Evolutionary conservation across 2,329 filamentous ascomycete genomes (phyloP).

Genomic region (Aspergillus carbonarius): DNA sequence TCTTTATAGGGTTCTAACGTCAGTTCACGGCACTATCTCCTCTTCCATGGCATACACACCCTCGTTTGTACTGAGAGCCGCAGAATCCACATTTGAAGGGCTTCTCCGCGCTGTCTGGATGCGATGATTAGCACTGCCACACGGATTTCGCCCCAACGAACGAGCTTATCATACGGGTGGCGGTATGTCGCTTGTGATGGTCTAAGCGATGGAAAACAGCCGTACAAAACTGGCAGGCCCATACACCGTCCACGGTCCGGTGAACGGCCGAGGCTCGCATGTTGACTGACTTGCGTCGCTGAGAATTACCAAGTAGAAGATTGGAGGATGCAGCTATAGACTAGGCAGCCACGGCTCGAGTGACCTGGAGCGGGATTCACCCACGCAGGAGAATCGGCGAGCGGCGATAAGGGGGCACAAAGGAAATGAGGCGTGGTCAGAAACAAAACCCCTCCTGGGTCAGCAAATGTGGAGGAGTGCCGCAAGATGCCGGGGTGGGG

Average conservation of each 20-base stretch:
- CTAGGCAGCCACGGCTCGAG: background rate
- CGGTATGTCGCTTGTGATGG: constrained; percentile 27
- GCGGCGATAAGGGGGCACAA: background rate
- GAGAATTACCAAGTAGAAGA: background rate
- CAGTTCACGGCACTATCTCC: background rate
- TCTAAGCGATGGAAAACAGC: constrained; percentile 26
- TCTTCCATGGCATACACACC: constrained; percentile 17
- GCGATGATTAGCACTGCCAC: background rate
- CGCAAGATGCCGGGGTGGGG: background rate
- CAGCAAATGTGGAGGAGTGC: background rate
- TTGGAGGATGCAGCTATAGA: background rate
- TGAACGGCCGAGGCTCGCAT: background rate
- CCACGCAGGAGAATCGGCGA: background rate
- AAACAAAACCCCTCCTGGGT: background rate
- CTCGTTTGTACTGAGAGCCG: constrained; percentile 25
- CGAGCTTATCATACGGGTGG: constrained; percentile 22
- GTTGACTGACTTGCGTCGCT: too few species aligned
- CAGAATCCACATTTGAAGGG: constrained; percentile 27
- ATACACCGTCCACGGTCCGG: constrained; percentile 6
- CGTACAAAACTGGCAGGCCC: constrained; percentile 28
- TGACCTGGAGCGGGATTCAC: background rate
- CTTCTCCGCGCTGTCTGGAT: constrained; percentile 21
- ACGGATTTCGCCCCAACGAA: background rate
- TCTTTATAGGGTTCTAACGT: constrained; percentile 8
- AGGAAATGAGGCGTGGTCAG: background rate